Conservation (phyloP, 2,329 filamentous ascomycete species). For the Colletotrichum sp. region DNA sequence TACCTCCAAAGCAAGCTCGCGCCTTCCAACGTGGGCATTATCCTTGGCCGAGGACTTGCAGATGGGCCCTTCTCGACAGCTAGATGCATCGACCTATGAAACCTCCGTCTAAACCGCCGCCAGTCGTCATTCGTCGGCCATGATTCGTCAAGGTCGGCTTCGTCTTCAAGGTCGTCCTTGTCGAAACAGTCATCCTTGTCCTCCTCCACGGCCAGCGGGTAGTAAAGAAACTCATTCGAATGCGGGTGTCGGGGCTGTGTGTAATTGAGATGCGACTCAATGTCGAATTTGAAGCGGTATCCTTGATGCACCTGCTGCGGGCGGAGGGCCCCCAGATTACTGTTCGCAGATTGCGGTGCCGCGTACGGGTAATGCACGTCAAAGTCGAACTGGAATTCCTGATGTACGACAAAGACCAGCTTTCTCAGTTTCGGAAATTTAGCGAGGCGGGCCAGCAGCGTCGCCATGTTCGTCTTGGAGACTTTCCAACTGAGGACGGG, state of each 20-base stretch:
- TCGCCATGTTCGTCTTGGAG: slow-evolving; percentile 47
- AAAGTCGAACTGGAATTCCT: slow-evolving; percentile 52
- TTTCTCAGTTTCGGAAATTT: slow-evolving; percentile 44
- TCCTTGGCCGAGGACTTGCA: not conserved
- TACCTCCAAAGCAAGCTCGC: slow-evolving; percentile 24
- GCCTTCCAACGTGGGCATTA: slow-evolving; percentile 19
- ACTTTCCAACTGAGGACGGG: slow-evolving; percentile 49
- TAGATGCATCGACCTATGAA: slow-evolving; percentile 34
- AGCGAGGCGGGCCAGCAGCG: slow-evolving; percentile 43
- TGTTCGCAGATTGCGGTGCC: not conserved
- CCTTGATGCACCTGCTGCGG: slow-evolving; percentile 48
- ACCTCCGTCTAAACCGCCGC: slow-evolving; percentile 38
- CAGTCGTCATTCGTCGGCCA: slow-evolving; percentile 47
- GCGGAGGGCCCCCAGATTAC: slow-evolving; percentile 24
- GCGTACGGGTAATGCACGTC: slow-evolving; percentile 32
- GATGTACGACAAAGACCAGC: slow-evolving; percentile 51
- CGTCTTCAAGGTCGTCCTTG: slow-evolving; percentile 24
- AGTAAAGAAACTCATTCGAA: slow-evolving; percentile 42
- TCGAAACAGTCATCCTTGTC: slow-evolving; percentile 28
- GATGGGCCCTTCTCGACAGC: slow-evolving; percentile 34
- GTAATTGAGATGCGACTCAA: slow-evolving; percentile 50
- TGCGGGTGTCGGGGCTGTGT: slow-evolving; percentile 46
- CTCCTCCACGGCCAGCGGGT: slow-evolving; percentile 36
- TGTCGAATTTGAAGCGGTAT: slow-evolving; percentile 52
- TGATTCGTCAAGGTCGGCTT: slow-evolving; percentile 36